A percentile compares a stretch with the other conserved stretches of the same genome.
Evolutionary conservation across 2,329 filamentous ascomycete genomes (phyloP).

Genomic region (Hymenoscyphus salicellus): DNA sequence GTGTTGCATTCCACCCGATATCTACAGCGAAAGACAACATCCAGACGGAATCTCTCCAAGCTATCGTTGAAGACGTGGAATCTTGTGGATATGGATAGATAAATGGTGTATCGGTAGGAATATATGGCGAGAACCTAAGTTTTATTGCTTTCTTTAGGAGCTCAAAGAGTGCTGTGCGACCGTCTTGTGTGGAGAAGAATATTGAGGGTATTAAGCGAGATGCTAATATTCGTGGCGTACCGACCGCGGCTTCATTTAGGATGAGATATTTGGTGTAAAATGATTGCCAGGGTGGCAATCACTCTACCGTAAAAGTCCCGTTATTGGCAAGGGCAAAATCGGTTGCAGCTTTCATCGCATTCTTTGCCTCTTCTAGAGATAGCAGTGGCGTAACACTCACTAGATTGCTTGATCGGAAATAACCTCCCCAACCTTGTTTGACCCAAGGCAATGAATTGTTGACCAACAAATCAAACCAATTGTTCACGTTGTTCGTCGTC

Average conservation of each 20-base stretch:
- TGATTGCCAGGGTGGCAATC: not conserved
- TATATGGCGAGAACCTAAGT: constrained; percentile 11
- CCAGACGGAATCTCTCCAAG: constrained; percentile 20
- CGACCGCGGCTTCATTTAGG: not conserved
- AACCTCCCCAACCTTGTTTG: constrained; percentile 24
- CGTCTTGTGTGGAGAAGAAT: not conserved
- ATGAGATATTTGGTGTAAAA: not conserved
- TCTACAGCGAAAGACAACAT: constrained; percentile 9
- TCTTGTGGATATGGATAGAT: constrained; percentile 14
- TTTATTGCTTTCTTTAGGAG: not conserved
- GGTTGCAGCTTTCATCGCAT: constrained; percentile 17
- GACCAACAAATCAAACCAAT: constrained; percentile 18
- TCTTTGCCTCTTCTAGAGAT: constrained; percentile 14
- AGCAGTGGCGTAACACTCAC: constrained; percentile 21
- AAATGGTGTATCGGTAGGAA: constrained; percentile 18
- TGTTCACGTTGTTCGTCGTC: constrained; percentile 8
- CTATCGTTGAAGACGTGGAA: constrained; percentile 23
- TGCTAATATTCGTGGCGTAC: not conserved
- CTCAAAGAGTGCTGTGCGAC: not conserved
- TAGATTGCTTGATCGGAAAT: constrained; percentile 14
- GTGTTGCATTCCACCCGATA: constrained; percentile 16
- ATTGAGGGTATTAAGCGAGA: not conserved
- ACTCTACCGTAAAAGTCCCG: not conserved
- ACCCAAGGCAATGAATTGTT: constrained; percentile 22
- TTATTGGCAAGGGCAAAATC: constrained; percentile 11